Conservation (phyloP, 1,284 basidiomycete genomes). For the Macrocystidia cucumis region DNA sequence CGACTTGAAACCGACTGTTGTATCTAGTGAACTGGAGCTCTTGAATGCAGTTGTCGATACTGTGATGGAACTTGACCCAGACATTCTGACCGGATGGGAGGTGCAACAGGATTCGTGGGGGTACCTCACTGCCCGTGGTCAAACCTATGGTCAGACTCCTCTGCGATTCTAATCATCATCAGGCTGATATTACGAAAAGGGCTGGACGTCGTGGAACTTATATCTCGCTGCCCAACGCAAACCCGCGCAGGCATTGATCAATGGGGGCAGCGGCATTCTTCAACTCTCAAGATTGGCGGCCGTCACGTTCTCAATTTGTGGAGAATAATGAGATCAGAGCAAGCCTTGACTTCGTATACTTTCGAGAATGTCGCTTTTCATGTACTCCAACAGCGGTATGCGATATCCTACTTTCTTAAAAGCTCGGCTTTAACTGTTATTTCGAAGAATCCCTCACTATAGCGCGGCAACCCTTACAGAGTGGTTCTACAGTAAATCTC, state of each 20-base stretch:
- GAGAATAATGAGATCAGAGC: slow-evolving; percentile 87
- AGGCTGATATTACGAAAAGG: slow-evolving; percentile 30
- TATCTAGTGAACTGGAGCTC: slow-evolving; percentile 75
- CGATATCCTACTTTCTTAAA: background rate
- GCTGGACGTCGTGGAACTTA: slow-evolving; percentile 56
- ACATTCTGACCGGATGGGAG: slow-evolving; percentile 91
- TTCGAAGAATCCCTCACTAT: slow-evolving; percentile 70
- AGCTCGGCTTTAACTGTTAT: slow-evolving; percentile 6
- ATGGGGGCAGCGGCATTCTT: slow-evolving; percentile 74
- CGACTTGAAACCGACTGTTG: slow-evolving; percentile 42
- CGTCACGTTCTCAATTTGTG: slow-evolving; percentile 91
- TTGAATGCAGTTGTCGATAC: slow-evolving; percentile 77
- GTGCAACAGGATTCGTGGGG: slow-evolving; percentile 89
- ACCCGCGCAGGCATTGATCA: slow-evolving; percentile 30
- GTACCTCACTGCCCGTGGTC: slow-evolving; percentile 71
- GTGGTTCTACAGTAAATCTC: slow-evolving; percentile 62
- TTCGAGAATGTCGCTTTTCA: slow-evolving; percentile 90
- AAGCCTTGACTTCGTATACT: slow-evolving; percentile 74
- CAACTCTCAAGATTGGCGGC: slow-evolving; percentile 81
- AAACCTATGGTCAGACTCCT: slow-evolving; percentile 42
- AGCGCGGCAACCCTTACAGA: slow-evolving; percentile 56
- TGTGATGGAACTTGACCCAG: slow-evolving; percentile 79
- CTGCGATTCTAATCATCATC: slow-evolving; percentile 11
- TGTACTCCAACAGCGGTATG: slow-evolving; percentile 64
- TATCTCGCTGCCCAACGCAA: slow-evolving; percentile 56